Base-by-base conservation (phyloP, 2,329 filamentous ascomycete genomes). In the Thelonectria discophora region DNA sequence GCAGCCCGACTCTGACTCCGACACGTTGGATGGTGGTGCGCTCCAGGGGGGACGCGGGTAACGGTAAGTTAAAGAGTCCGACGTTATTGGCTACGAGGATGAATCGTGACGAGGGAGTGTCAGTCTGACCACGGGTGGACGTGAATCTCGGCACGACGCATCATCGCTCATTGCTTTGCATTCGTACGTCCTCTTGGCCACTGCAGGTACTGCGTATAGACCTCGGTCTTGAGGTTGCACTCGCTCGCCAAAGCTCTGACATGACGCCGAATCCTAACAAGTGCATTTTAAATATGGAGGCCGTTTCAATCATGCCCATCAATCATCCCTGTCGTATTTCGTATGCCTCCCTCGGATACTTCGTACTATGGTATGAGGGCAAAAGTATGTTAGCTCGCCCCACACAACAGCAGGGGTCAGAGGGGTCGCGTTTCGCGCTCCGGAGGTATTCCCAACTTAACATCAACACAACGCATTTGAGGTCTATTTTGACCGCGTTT, bases 251-350 rank as follows among this genome's bases (percentile, higher is more conserved):
- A 37, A 37, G 34, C 34, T 12, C 34, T 37, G 12, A 37, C 12
- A 37, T 12, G 34, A 11, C 11, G 11, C 9, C 5, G 9, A 13
- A 12, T 37, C 34, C 34, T 37, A 37, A 15, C 34, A 37, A 37
- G 15, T 37, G 34, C 34, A 37, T 34, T 9, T 37, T 37, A 15
- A 37, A 13, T 37, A 15, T 37, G 34, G 34, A 37, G 34, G 34
- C 34, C 34, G 34, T 37, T 37, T 37, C 34, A 13, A 37, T 37
- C 34, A 37, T 37, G 13, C 45, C 9, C 21, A 30, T 46, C 24
- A 24, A 12, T 49, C n/a, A 52, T 42, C 58, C 58, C 48, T 56
- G 58, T 53, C 58, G 58, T 61, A 61, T 57, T 53, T 61, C 58
- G 58, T 61, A 61, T 49, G 17, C 27, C 21, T 34, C 58, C n/a